Conservation (phyloP, 352 stramenopile genomes). For the Hyaloperonospora brassicae region DNA sequence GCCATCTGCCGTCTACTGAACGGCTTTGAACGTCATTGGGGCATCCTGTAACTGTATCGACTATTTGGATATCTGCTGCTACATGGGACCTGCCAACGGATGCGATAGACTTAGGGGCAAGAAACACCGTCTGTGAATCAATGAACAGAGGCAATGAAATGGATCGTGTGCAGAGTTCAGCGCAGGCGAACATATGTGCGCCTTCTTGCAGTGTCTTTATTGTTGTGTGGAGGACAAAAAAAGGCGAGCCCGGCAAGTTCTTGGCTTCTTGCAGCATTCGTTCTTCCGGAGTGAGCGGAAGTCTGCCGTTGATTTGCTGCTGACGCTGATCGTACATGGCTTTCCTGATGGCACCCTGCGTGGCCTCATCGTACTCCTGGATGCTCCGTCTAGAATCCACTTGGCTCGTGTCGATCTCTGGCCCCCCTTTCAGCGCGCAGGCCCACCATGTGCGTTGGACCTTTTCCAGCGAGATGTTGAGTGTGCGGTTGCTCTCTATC, state of each 20-base stretch:
- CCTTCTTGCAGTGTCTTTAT: not conserved
- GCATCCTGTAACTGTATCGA: slow-evolving; percentile 89
- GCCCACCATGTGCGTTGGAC: slow-evolving; percentile 98
- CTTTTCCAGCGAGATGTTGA: slow-evolving; percentile 92
- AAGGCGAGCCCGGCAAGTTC: slow-evolving; percentile 35
- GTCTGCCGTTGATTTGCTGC: slow-evolving; percentile 79
- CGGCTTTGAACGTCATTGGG: slow-evolving; percentile 97
- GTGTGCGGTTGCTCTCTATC: slow-evolving; percentile 57
- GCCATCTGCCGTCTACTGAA: slow-evolving; percentile 95
- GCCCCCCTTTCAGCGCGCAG: slow-evolving; percentile 83
- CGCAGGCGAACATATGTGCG: not conserved
- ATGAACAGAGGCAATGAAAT: too few relatives aligned
- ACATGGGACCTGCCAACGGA: not conserved
- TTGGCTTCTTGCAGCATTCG: slow-evolving; percentile 93
- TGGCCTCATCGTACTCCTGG: slow-evolving; percentile 94
- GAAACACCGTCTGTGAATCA: too few relatives aligned
- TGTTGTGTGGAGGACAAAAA: slow-evolving; percentile 11
- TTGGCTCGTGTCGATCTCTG: slow-evolving; percentile 95
- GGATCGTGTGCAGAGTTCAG: slow-evolving; percentile 4
- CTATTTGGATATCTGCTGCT: not conserved
- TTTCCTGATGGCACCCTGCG: slow-evolving; percentile 97
- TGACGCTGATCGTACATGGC: slow-evolving; percentile 95
- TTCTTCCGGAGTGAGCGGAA: slow-evolving; percentile 89
- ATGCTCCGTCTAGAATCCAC: slow-evolving; percentile 96
- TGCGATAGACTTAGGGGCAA: slow-evolving; percentile 6